Evolutionary conservation across 148 eudicot species (phyloP).

Genomic region (Amaranthus hypochondriacus): DNA sequence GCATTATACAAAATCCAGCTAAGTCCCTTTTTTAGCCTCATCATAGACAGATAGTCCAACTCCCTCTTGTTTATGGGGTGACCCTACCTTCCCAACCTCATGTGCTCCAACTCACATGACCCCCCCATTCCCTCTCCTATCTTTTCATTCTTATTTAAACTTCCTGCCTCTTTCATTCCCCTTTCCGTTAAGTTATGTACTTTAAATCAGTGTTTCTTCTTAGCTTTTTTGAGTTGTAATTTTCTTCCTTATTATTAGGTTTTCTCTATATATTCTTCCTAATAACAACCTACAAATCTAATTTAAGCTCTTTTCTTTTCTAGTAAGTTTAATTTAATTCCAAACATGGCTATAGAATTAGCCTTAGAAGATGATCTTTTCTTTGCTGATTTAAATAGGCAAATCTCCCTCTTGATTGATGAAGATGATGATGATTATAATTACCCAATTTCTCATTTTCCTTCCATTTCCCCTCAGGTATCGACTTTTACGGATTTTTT

Average conservation of each 20-base stretch:
- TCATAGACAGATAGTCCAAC: conserved; percentile 33
- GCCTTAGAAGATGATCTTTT: conserved; percentile 76
- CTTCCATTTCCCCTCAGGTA: conserved; percentile 52
- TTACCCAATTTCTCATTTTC: conserved; percentile 25
- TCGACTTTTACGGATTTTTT: neutral
- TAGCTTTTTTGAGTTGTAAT: neutral
- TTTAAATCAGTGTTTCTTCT: neutral
- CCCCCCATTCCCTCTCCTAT: neutral
- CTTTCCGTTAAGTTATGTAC: neutral
- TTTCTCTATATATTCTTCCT: neutral
- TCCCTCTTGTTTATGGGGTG: neutral
- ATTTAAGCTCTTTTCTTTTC: neutral
- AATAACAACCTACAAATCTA: neutral
- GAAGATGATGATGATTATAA: conserved; percentile 58
- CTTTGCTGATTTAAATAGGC: conserved; percentile 69
- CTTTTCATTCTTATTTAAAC: neutral
- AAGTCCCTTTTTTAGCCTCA: neutral
- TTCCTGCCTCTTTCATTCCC: neutral
- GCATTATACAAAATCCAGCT: no score
- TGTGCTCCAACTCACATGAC: conserved; percentile 16
- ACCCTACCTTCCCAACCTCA: neutral
- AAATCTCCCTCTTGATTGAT: conserved; percentile 72
- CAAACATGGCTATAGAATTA: conserved; percentile 34
- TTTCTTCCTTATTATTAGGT: no score
- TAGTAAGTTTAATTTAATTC: neutral